Evolutionary conservation across 805 yeast species (phyloP), one percentile per base, ranked within the genome.

Genomic region (Candida ulmi): DNA sequence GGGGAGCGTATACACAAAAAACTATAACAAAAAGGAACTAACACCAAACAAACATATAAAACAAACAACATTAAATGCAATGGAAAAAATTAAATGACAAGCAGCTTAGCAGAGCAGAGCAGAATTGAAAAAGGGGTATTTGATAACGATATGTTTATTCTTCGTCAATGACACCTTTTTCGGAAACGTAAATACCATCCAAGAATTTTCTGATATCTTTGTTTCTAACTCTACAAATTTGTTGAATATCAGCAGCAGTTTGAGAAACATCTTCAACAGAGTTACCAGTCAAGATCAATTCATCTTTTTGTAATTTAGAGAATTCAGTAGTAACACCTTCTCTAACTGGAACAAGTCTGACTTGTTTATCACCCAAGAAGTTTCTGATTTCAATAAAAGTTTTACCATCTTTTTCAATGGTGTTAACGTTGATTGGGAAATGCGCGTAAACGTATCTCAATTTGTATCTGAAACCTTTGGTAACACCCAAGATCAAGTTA

Each of bases 201-300:
- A 93, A 85, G 83, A 91, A 91, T 82, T 91, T 91, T 78, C 99
- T 87, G 90, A 93, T 91, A 93, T 91, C 99, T 91, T 93, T 93
- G 93, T 91, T 91, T 80, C 96, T 86, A 68, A 88, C 98, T 72
- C 95, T 82, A 80, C 97, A 88, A 72, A 80, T 80, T 78, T 91
- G 98, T 76, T 91, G 96, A 63, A 93, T 79, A 68, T 88, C 96
- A 63, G 99, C 99, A 72, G 95, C 93, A 66, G 90, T 85, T 76
- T 91, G 99, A 53, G 98, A 93, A 58, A 91, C 99, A 65, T 80
- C 86, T 76, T 91, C 97, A 60, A 88, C 77, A 49, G 97, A 91
- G 91, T 88, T 90, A 75, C 99, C 99, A 54, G 80, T 67, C 60
- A 93, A 77, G 57, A 85, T 71, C 62, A 93, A 77, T 79, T 93